Percentiles rank a stretch among this genome's conserved stretches.
Conservation (phyloP, 345 rosid genomes). For the Rhodamnia rubescens region DNA sequence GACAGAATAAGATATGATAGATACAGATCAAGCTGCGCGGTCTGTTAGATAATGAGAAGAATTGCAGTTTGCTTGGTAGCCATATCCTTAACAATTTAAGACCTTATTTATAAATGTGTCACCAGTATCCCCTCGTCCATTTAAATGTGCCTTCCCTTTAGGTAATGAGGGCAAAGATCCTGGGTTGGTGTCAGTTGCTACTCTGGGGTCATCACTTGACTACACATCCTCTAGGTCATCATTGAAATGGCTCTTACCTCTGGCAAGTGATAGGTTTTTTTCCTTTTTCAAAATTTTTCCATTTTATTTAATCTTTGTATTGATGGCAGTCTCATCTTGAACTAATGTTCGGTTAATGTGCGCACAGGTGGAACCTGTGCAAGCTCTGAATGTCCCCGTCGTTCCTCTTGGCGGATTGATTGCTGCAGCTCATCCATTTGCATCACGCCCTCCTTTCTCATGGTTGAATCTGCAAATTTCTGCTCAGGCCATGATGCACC, state of each 20-base stretch:
- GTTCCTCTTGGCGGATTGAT: slow-evolving; percentile 57
- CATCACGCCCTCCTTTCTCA: slow-evolving; percentile 59
- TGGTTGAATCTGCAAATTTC: slow-evolving; percentile 55
- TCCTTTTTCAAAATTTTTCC: not conserved
- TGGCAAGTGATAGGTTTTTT: slow-evolving; percentile 34
- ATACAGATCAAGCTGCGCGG: not conserved
- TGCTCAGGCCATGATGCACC: slow-evolving; percentile 63
- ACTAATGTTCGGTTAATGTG: not conserved
- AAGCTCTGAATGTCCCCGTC: slow-evolving; percentile 47
- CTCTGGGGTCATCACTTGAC: slow-evolving; percentile 74
- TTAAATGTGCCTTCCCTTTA: not conserved
- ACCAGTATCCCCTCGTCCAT: not conserved
- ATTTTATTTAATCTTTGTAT: not conserved
- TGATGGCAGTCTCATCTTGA: not conserved
- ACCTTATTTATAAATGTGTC: not conserved
- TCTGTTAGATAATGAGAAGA: not conserved
- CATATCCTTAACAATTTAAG: not conserved
- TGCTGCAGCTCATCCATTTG: slow-evolving; percentile 49
- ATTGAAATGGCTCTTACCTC: slow-evolving; percentile 59
- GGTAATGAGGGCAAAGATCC: slow-evolving; percentile 61
- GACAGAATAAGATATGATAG: not conserved
- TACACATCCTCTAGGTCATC: slow-evolving; percentile 59
- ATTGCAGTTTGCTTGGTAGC: not conserved
- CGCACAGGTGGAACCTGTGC: slow-evolving; percentile 50
- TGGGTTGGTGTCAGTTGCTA: slow-evolving; percentile 50